phyloP scores from a whole-genome alignment of 2,329 filamentous ascomycete species.

The Helotiales sp. region DNA sequence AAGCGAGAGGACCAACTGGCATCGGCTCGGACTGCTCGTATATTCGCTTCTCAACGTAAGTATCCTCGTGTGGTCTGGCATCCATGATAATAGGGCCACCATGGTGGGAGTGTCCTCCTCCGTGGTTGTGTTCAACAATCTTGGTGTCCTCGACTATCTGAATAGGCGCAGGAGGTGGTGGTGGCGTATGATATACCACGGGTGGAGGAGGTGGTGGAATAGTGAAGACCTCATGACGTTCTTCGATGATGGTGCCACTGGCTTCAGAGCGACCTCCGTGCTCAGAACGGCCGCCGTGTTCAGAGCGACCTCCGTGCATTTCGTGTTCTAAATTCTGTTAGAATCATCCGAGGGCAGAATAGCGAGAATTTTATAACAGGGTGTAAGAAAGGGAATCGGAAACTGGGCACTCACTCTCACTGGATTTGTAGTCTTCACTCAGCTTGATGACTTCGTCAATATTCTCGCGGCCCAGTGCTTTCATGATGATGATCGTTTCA shows the following conservation, averaged over 20 bases:
- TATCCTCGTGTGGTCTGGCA: conserved; percentile 33
- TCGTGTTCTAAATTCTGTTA: conserved; percentile 30
- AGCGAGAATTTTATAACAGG: conserved; percentile 15
- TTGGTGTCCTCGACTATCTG: conserved; percentile 48
- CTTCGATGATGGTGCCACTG: conserved; percentile 50
- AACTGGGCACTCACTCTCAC: conserved; percentile 43
- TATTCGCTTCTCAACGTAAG: conserved; percentile 23
- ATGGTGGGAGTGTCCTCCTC: conserved; percentile 33
- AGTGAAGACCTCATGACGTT: conserved; percentile 46
- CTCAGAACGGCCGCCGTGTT: too few species aligned
- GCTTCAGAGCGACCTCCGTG: conserved; percentile 48
- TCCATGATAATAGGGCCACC: conserved; percentile 44
- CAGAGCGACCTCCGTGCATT: conserved; percentile 45
- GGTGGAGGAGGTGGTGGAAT: conserved; percentile 29
- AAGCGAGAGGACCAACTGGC: conserved; percentile 42
- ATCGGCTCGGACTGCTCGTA: conserved; percentile 32
- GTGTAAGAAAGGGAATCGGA: not conserved
- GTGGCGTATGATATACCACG: conserved; percentile 17
- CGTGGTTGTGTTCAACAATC: conserved; percentile 36
- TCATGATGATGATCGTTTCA: conserved; percentile 76
- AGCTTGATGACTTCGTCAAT: conserved; percentile 87
- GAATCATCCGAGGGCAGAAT: conserved; percentile 8
- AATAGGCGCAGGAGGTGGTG: conserved; percentile 25
- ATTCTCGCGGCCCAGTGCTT: conserved; percentile 84
- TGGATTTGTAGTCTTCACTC: conserved; percentile 71